phyloP scores from a whole-genome alignment of 495 filamentous ascomycete species.

The Hypoxylon subgilvum region DNA sequence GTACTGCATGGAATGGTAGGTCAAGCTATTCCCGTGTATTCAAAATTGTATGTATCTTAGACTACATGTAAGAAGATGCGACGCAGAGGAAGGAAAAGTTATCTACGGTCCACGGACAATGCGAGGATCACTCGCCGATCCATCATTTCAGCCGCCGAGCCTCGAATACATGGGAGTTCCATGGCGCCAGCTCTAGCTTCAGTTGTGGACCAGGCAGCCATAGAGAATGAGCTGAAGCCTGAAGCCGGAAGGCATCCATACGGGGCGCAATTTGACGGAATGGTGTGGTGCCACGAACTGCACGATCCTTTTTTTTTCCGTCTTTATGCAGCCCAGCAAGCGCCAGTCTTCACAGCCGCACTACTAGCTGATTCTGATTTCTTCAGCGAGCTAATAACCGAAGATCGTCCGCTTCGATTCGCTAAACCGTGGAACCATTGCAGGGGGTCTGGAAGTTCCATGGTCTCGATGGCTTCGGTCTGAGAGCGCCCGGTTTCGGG shows the following conservation, averaged over 20 bases:
- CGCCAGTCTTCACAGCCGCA: conserved; percentile 1
- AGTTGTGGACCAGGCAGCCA: conserved; percentile 12
- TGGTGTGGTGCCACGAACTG: neutral
- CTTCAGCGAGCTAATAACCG: neutral
- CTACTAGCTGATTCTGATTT: too few species aligned
- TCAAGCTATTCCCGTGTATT: too few species aligned
- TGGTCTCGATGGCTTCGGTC: neutral
- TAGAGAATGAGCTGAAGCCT: neutral
- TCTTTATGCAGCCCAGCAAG: too few species aligned
- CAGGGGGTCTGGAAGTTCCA: neutral
- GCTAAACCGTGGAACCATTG: neutral
- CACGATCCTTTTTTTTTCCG: neutral
- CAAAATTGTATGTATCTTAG: too few species aligned
- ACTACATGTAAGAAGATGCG: too few species aligned
- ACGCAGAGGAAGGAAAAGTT: neutral
- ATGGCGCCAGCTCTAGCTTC: conserved; percentile 8
- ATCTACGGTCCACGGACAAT: neutral
- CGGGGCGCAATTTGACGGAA: conserved; percentile 1
- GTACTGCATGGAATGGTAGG: too few species aligned
- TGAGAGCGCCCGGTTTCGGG: too few species aligned
- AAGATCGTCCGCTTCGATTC: neutral
- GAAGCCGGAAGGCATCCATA: neutral
- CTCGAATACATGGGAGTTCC: neutral
- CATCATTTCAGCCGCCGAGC: conserved; percentile 6
- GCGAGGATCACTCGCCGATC: neutral